Conservation (phyloP, 2,329 filamentous ascomycete species). For the Exutisphaerella laricina region DNA sequence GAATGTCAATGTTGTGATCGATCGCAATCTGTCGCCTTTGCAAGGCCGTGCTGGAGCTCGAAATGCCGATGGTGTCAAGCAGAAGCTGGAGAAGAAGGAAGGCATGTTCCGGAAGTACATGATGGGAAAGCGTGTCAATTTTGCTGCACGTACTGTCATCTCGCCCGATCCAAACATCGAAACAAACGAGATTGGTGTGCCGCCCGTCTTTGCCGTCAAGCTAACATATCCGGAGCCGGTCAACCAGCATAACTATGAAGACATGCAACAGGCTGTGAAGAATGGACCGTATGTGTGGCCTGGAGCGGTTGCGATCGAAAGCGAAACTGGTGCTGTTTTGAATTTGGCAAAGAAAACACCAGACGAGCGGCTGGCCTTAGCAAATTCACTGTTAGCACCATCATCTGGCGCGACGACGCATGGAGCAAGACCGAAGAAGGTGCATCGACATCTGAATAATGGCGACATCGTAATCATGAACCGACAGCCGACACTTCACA, state of each 20-base stretch:
- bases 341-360: conserved; percentile 79
- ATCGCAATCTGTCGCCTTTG: conserved; percentile 78
- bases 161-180: conserved; percentile 98
- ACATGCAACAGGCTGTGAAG: conserved; percentile 91
- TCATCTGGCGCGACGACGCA: conserved; percentile 63
- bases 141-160: conserved; percentile 93
- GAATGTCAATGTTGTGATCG: conserved; percentile 84
- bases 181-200: conserved; percentile 97
- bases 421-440: conserved; percentile 85
- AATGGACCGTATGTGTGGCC: conserved; percentile 94
- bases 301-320: conserved; percentile 88
- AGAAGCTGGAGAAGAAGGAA: conserved; percentile 97
- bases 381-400: conserved; percentile 86
- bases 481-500: conserved; percentile 93
- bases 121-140: conserved; percentile 99
- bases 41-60: conserved; percentile 70
- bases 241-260: conserved; percentile 93
- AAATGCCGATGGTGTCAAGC: conserved; percentile 92
- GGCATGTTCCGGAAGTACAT: conserved; percentile 98
- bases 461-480: conserved; percentile 99
- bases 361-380: conserved; percentile 81
- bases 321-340: conserved; percentile 87
- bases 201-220: conserved; percentile 94
- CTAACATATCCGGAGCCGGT: conserved; percentile 96
- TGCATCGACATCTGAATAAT: conserved; percentile 90